These are phyloP conservation scores for Eragrostis tef DNA, from an alignment of 202 grass and related monocot species.

Conservation along the genomic window DNA sequence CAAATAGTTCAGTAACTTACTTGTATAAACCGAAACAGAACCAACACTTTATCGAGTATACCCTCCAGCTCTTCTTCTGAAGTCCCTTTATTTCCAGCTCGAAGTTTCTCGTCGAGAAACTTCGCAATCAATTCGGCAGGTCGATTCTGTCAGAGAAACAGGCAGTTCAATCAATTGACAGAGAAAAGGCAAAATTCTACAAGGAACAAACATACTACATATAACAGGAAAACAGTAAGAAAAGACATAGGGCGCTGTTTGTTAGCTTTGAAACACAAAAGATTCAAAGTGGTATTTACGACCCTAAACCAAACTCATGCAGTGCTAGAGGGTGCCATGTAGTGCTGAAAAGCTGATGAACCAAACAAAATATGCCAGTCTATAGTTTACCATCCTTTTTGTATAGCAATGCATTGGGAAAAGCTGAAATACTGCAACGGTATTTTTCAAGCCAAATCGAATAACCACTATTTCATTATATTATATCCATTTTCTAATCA, in stretches of 20 bases:
- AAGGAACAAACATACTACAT: conserved; percentile 5
- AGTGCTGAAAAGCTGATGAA: neutral
- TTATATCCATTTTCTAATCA: conserved; percentile 3
- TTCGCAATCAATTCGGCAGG: conserved; percentile 99
- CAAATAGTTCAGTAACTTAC: conserved; percentile 62
- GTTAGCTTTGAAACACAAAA: conserved; percentile 14
- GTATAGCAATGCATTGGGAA: conserved; percentile 6
- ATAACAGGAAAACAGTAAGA: neutral
- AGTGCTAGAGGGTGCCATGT: neutral
- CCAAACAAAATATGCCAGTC: neutral
- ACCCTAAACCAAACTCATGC: neutral
- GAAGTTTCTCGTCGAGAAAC: conserved; percentile 98
- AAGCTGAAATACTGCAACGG: neutral
- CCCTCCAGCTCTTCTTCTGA: conserved; percentile 99
- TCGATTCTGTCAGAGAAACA: conserved; percentile 75
- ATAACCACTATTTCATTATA: neutral
- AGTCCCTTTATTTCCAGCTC: conserved; percentile 98
- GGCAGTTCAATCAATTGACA: neutral
- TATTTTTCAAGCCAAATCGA: neutral
- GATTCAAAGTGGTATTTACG: neutral
- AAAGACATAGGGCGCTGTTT: conserved; percentile 9
- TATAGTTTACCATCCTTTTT: neutral
- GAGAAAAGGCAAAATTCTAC: conserved; percentile 11
- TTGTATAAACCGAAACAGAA: conserved; percentile 98
- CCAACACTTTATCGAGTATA: conserved; percentile 96